Base-by-base conservation (phyloP, 2,329 filamentous ascomycete species). In the Aspergillus brasiliensis region DNA sequence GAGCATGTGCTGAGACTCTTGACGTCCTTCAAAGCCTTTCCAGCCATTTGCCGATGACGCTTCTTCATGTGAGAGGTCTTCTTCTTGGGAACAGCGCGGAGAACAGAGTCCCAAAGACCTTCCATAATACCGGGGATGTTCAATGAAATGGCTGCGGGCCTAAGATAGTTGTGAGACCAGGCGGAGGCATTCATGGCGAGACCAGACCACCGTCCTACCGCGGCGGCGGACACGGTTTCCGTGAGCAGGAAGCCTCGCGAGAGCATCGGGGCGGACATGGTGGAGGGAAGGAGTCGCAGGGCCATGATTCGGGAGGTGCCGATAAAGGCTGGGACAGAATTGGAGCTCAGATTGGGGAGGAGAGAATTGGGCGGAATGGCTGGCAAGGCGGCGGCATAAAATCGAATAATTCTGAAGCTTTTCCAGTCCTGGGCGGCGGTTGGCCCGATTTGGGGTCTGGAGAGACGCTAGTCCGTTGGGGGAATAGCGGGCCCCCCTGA, bases 41-140 rank as follows among this genome's bases (percentile, higher is more conserved):
- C 95, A 23, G 93, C 94, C 88, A 98, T 90, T 74, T 96, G 92
- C 71, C 96, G 87, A 73, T 92, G 89, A 69, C 95, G 86, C 84
- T 92, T 97, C 82, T 95, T 97, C 82, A 91, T 91, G 77, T 99
- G 92, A 44, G 94, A 97, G 34, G 92, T 96, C 86, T 98, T 99
- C 82, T 97, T 98, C 85, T 99, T 99, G 5, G 95, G 95, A 15
- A 98, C 95, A 1, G 95, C 95, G 66, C 88, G 88, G 67, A 99
- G 83, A 48, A 99, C 86, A 5, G 91, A 92, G 68, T 97, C 94
- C 94, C 94, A 98, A 70, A 99, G 88, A 64, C 90, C 91, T 58
- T 86, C 88, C 21, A 97, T 79, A n/a, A 92, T 73, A 5, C 84
- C 84, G 5, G 90, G 88, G 54, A 93, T 81, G 52, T 81, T 86